These are phyloP conservation scores for Fonsecaea multimorphosa DNA, from an alignment of 2,329 filamentous ascomycete genomes.

Conservation along the genomic window DNA sequence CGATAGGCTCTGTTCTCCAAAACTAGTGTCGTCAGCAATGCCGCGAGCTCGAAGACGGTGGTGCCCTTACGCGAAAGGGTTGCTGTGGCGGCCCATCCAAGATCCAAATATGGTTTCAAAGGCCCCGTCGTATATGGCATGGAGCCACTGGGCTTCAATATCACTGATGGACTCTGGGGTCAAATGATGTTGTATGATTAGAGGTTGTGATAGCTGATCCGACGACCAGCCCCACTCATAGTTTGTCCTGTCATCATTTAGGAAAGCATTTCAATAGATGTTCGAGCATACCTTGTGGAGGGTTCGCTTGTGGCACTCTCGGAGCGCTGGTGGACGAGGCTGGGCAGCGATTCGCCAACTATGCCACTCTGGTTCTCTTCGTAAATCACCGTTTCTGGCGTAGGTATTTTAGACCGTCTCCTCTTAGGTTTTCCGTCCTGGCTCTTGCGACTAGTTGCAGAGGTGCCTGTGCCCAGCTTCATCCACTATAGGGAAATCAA, in stretches of 20 bases:
- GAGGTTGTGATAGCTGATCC: conserved; percentile 12
- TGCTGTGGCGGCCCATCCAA: conserved; percentile 52
- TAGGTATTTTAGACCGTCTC: background rate
- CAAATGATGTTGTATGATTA: background rate
- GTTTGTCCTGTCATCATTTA: conserved; percentile 10
- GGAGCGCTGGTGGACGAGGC: background rate
- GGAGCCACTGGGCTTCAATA: conserved; percentile 34
- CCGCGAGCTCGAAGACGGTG: too few relatives aligned
- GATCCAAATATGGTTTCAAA: conserved; percentile 53
- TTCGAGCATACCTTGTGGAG: conserved; percentile 9
- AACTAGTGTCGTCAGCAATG: conserved; percentile 16
- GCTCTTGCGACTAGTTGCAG: conserved; percentile 5
- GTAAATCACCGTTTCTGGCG: background rate
- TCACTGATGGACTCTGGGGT: conserved; percentile 13
- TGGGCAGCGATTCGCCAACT: conserved; percentile 1
- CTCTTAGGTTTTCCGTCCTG: conserved; percentile 11
- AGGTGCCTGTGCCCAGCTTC: conserved; percentile 6
- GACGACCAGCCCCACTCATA: conserved; percentile 18
- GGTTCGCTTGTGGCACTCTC: conserved; percentile 17
- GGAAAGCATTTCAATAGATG: background rate
- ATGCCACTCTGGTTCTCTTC: conserved; percentile 10
- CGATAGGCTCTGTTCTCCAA: conserved; percentile 28
- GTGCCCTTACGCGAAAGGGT: conserved; percentile 49
- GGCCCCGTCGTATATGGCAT: conserved; percentile 44
- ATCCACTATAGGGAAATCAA: conserved; percentile 20